Percentiles rank a stretch among this genome's conserved stretches.
phyloP scores from a whole-genome alignment of 2,329 filamentous ascomycete genomes.

The Daldinia eschscholtzii region DNA sequence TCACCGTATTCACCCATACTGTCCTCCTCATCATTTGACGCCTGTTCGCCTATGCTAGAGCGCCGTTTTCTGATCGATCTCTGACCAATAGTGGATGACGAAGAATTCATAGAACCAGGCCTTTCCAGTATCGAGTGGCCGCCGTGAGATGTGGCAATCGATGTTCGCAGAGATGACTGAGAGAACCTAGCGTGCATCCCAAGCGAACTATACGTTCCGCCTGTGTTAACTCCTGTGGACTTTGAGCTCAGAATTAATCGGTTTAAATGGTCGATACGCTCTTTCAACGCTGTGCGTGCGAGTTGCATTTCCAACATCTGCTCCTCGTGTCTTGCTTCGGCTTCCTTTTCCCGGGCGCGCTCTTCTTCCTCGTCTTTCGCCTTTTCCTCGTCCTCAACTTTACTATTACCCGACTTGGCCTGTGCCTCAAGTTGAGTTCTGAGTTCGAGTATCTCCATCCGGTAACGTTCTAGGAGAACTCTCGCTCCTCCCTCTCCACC shows the following conservation, averaged over 20 bases:
- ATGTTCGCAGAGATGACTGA: constrained; percentile 74
- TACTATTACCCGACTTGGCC: constrained; percentile 74
- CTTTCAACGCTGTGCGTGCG: constrained; percentile 93
- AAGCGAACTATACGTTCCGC: constrained; percentile 77
- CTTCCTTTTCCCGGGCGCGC: constrained; percentile 80
- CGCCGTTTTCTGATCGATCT: constrained; percentile 62
- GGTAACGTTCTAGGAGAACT: constrained; percentile 90
- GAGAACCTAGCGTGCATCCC: constrained; percentile 74
- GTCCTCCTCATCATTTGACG: constrained; percentile 72
- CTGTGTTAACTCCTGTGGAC: constrained; percentile 90
- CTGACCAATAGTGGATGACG: constrained; percentile 69
- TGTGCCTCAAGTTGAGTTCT: constrained; percentile 85
- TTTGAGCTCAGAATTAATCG: constrained; percentile 95
- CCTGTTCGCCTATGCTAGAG: constrained; percentile 57
- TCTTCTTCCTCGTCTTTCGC: constrained; percentile 77
- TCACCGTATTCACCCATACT: constrained; percentile 86
- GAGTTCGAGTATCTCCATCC: constrained; percentile 90
- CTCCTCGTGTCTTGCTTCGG: constrained; percentile 89
- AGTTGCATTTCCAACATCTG: constrained; percentile 99
- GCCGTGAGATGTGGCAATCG: constrained; percentile 72
- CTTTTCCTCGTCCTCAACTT: constrained; percentile 73
- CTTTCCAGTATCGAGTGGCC: constrained; percentile 69
- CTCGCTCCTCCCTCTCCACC: constrained; percentile 88
- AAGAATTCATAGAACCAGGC: constrained; percentile 75
- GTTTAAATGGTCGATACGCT: constrained; percentile 97